These are phyloP conservation scores for Biscutella laevigata DNA, from an alignment of 441 rosid species.

Conservation along the genomic window DNA sequence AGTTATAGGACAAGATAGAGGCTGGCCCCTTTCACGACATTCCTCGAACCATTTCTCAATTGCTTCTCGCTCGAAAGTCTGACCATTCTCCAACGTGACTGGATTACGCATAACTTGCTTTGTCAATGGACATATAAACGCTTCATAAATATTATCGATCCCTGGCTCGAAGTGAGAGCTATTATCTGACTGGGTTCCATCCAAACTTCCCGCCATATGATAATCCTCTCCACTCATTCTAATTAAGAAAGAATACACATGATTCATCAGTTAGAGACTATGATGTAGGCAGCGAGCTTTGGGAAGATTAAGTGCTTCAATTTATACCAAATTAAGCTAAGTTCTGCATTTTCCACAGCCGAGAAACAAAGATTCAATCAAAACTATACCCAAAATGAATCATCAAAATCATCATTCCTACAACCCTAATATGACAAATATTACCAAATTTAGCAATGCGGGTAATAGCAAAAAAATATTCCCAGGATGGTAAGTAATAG, in stretches of 20 bases:
- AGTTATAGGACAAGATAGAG: slow-evolving; percentile 67
- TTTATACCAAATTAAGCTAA: neutral
- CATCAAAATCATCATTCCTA: neutral
- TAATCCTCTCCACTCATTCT: slow-evolving; percentile 14
- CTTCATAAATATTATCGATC: slow-evolving; percentile 71
- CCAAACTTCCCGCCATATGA: slow-evolving; percentile 62
- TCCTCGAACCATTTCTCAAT: slow-evolving; percentile 82
- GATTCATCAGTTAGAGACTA: too few species aligned
- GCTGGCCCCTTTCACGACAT: slow-evolving; percentile 58
- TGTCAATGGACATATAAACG: slow-evolving; percentile 86
- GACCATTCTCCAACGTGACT: slow-evolving; percentile 78
- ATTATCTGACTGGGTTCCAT: slow-evolving; percentile 70
- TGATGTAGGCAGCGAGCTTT: neutral
- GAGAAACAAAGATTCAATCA: neutral
- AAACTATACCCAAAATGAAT: neutral
- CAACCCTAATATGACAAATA: neutral
- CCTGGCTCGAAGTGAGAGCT: slow-evolving; percentile 59
- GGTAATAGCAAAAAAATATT: neutral
- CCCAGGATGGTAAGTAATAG: neutral
- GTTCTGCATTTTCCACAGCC: neutral
- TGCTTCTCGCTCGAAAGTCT: slow-evolving; percentile 85
- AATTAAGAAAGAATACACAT: neutral
- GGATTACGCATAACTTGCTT: slow-evolving; percentile 84
- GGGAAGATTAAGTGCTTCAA: neutral
- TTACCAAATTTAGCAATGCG: slow-evolving; percentile 10